Percentiles rank a stretch among this genome's conserved stretches.
Evolutionary conservation across 1,284 basidiomycete genomes (phyloP).

Genomic region (Phenoliferia sp.): DNA sequence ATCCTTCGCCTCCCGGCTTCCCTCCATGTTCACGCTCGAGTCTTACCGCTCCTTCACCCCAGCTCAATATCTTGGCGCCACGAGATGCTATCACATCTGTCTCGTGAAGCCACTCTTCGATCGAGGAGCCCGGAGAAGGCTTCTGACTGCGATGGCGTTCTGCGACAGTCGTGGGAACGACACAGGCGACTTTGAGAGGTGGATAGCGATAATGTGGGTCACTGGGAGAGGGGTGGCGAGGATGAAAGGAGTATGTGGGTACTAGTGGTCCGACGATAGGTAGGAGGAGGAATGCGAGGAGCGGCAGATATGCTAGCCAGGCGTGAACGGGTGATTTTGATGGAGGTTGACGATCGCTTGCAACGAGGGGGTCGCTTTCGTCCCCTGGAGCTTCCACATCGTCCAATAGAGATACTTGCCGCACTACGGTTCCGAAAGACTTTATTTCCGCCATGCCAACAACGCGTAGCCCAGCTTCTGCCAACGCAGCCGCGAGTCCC

Average conservation of each 20-base stretch:
- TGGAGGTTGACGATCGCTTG: neutral
- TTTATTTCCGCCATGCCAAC: neutral
- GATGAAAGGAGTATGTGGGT: neutral
- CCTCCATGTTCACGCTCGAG: neutral
- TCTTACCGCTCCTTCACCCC: slow-evolving; percentile 14
- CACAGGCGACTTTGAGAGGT: slow-evolving; percentile 19
- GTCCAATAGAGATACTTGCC: neutral
- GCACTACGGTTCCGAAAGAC: neutral
- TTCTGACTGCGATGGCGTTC: neutral
- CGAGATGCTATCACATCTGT: neutral
- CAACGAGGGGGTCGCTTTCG: too few relatives aligned
- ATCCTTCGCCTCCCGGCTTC: neutral
- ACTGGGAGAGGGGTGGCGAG: slow-evolving; percentile 5
- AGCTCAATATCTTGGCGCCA: slow-evolving; percentile 11
- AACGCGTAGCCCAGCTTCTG: neutral
- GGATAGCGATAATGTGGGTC: slow-evolving; percentile 11
- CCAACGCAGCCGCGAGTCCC: neutral
- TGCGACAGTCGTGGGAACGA: neutral
- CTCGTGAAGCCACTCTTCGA: slow-evolving; percentile 13
- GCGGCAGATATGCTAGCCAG: neutral
- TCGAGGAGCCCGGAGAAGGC: neutral
- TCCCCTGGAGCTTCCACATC: too few relatives aligned
- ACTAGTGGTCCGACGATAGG: neutral
- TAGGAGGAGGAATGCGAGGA: neutral
- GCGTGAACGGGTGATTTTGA: neutral